A percentile compares a stretch with the other conserved stretches of the same genome.
These are phyloP conservation scores for Candida nanaspora DNA, from an alignment of 805 yeast species.

Conservation along the genomic window DNA sequence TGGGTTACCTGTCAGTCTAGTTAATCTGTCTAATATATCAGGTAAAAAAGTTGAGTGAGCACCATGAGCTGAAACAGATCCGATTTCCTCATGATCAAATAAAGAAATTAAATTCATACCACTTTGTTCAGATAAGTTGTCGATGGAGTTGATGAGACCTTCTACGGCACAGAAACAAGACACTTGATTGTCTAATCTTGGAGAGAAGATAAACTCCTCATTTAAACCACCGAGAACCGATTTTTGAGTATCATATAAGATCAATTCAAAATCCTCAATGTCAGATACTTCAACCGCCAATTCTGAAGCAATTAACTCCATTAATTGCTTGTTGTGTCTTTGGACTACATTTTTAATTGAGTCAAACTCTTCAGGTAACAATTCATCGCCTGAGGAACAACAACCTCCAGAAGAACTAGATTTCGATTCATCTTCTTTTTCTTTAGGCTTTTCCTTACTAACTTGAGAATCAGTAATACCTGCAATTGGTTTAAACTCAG, in stretches of 20 bases:
- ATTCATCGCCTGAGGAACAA: conserved; percentile 40
- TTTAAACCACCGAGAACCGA: conserved; percentile 82
- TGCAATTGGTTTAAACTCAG: conserved; percentile 80
- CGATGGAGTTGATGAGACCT: conserved; percentile 50
- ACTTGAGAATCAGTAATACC: conserved; percentile 40
- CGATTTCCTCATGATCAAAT: conserved; percentile 95
- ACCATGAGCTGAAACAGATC: conserved; percentile 92
- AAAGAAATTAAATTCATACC: conserved; percentile 72
- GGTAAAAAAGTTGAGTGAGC: conserved; percentile 91
- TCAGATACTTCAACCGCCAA: conserved; percentile 41
- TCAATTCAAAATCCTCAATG: conserved; percentile 86
- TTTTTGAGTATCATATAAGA: conserved; percentile 78
- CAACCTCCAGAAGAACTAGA: conserved; percentile 26
- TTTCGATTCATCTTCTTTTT: too few species aligned
- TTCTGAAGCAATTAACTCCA: conserved; percentile 64
- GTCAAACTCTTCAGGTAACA: conserved; percentile 49
- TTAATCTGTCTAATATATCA: conserved; percentile 63
- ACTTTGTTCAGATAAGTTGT: conserved; percentile 32
- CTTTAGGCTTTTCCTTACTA: conserved; percentile 4
- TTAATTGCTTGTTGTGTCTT: conserved; percentile 71
- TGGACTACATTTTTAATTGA: conserved; percentile 57
- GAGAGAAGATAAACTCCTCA: conserved; percentile 86
- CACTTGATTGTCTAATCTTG: conserved; percentile 85
- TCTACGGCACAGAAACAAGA: conserved; percentile 76
- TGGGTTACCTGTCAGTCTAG: conserved; percentile 34